phyloP scores from a whole-genome alignment of 2,329 filamentous ascomycete species.

The Alternaria novae-zelandiae region DNA sequence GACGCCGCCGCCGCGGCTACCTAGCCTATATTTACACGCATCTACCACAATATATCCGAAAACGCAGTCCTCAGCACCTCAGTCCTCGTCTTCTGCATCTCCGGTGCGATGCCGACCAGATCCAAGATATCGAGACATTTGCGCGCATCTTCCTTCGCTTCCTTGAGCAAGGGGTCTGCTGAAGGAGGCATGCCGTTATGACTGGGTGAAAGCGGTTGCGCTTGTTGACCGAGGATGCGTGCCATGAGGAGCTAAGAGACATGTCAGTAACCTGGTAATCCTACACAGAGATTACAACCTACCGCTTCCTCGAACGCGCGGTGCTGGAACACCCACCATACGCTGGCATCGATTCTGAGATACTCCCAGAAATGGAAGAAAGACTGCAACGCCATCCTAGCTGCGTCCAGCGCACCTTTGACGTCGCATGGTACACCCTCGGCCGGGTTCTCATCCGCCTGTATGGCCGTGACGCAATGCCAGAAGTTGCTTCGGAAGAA shows the following conservation, averaged over 20 bases:
- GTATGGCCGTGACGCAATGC: slow-evolving; percentile 81
- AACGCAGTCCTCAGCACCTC: slow-evolving; percentile 55
- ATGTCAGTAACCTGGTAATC: background rate
- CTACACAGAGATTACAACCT: slow-evolving; percentile 53
- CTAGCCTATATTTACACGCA: background rate
- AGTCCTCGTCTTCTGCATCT: slow-evolving; percentile 57
- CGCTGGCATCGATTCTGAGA: slow-evolving; percentile 73
- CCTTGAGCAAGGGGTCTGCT: slow-evolving; percentile 42
- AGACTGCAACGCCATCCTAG: slow-evolving; percentile 73
- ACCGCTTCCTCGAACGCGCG: slow-evolving; percentile 78
- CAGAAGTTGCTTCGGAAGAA: slow-evolving; percentile 84
- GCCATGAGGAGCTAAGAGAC: slow-evolving; percentile 46
- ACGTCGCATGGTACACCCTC: slow-evolving; percentile 62
- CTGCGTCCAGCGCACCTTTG: slow-evolving; percentile 73
- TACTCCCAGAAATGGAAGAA: slow-evolving; percentile 77
- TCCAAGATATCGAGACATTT: slow-evolving; percentile 56
- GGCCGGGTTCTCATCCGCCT: slow-evolving; percentile 71
- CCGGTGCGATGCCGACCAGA: slow-evolving; percentile 51
- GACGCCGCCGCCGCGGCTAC: background rate
- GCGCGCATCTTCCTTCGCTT: slow-evolving; percentile 53
- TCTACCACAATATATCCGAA: slow-evolving; percentile 47
- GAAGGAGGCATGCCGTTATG: slow-evolving; percentile 34
- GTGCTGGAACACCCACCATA: slow-evolving; percentile 88
- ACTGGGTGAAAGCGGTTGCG: slow-evolving; percentile 37
- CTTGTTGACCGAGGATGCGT: slow-evolving; percentile 46